Evolutionary conservation across 805 yeast genomes (phyloP), one percentile per base, ranked within the genome.

Genomic region (Starmera dryadoides): DNA sequence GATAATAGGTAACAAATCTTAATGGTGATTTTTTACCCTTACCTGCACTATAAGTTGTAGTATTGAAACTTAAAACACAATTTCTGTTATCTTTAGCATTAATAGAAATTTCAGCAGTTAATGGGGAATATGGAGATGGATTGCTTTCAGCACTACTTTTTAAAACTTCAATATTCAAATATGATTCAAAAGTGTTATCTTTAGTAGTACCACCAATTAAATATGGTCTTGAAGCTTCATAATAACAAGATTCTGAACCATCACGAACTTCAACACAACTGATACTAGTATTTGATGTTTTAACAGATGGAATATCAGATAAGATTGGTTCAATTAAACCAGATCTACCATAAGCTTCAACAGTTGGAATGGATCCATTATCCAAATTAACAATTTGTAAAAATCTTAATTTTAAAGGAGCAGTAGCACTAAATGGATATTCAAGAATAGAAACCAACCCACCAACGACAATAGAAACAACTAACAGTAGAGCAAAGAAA

Each of bases 371-470:
- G 2, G 52, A 39, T 1, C 33, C 44, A 11, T 41, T 38, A 35
- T 60, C 58, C 41, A 81, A 57, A 46, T 83, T 73, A 38, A 82
- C 66, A 2, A 64, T 61, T 58, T 88, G 89, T 28, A 78, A 61
- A 50, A 83, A 82, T 45, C 89, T 67, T 41, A 86, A 63, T 55
- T 86, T 88, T 57, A 86, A 56, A 4, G 96, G 96, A 26, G 73
- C 65, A 5, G 60, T 50, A 20, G 66, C 63, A 23, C 79, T 73
- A 55, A 81, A 86, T n/a, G 96, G 84, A 3, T 60, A 56, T 14
- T 64, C 56, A 17, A 65, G 45, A n/a, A 63, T 49, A 17, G 78
- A 53, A 9, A 62, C 42, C 2, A 63, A 43, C 4, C 69, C 51
- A 11, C 75, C 69, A 11, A 66, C 40, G 6, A 69, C 43, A 17